Evolutionary conservation across 2,329 filamentous ascomycete species (phyloP).

Genomic region (Colletotrichum camelliae): DNA sequence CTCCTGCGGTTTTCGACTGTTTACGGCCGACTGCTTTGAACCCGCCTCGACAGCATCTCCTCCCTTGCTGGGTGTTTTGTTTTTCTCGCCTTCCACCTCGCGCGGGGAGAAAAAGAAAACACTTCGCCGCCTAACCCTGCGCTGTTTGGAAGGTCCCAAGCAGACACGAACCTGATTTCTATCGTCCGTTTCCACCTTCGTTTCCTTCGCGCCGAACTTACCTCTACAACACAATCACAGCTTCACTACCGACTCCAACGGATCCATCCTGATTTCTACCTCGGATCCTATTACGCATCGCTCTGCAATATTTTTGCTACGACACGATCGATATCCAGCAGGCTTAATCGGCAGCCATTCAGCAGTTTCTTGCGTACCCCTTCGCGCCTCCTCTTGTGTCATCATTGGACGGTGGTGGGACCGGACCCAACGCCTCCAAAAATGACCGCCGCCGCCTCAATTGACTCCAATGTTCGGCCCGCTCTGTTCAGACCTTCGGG

Average conservation of each 20-base stretch:
- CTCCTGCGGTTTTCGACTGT: background rate
- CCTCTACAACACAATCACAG: background rate
- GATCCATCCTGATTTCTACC: background rate
- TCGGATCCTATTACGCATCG: background rate
- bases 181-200: background rate
- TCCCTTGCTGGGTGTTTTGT: background rate
- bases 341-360: background rate
- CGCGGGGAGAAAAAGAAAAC: background rate
- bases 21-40: background rate
- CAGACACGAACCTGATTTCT: background rate
- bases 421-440: background rate
- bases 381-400: background rate
- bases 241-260: background rate
- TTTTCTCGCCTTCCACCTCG: background rate
- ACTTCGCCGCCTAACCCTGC: background rate
- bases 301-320: background rate
- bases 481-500: conserved; percentile 21
- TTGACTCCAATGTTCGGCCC: conserved; percentile 21
- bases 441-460: conserved; percentile 13
- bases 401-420: background rate
- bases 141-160: background rate
- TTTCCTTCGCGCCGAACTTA: background rate
- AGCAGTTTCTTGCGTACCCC: background rate
- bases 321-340: background rate
- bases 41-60: background rate